Conservation (phyloP, 2,329 filamentous ascomycete species). For the Calonectria crousiana region DNA sequence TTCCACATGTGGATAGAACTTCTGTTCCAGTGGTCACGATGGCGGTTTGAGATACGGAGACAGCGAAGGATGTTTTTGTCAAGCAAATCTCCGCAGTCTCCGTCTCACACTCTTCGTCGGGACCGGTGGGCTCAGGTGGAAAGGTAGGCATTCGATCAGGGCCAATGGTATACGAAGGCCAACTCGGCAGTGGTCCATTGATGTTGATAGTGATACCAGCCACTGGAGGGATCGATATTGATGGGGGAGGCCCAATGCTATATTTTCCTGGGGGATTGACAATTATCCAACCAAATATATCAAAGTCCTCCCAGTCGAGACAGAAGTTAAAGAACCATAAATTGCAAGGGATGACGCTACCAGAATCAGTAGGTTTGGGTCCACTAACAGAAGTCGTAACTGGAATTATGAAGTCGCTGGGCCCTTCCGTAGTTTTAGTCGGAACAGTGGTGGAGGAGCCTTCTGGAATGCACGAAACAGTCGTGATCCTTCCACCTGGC, state of each 20-base stretch:
- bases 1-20: neutral
- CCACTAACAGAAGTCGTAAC: neutral
- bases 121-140: neutral
- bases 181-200: neutral
- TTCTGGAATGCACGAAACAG: neutral
- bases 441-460: too few relatives aligned
- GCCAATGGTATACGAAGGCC: slow-evolving; percentile 8
- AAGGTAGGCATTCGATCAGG: slow-evolving; percentile 2
- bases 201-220: neutral
- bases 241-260: neutral
- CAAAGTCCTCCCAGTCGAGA: neutral
- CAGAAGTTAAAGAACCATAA: neutral
- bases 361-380: neutral
- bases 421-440: neutral
- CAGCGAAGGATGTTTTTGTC: neutral
- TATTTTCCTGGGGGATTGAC: neutral
- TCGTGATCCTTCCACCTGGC: neutral
- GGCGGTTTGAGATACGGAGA: neutral
- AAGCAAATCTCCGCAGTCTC: neutral
- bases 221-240: neutral
- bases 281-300: neutral
- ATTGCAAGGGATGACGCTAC: neutral
- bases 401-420: neutral
- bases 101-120: neutral
- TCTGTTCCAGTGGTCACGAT: neutral